Conservation (phyloP, 2,329 filamentous ascomycete species). For the Epichloe gansuensis region DNA sequence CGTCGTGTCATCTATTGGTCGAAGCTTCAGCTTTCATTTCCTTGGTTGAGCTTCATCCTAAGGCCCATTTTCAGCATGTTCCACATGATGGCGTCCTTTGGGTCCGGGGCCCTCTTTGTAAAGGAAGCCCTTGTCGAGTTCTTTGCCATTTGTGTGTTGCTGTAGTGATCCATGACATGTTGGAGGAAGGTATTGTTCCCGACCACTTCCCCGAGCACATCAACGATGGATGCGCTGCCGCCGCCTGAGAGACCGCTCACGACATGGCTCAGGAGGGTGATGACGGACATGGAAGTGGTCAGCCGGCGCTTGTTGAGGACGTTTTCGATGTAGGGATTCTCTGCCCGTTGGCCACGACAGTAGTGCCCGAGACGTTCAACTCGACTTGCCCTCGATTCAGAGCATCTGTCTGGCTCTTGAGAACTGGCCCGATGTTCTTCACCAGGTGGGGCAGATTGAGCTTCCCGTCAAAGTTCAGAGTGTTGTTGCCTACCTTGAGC, state of each 20-base stretch:
- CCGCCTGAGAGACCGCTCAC: constrained; percentile 22
- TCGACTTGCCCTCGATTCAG: constrained; percentile 28
- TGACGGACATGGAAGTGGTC: constrained; percentile 23
- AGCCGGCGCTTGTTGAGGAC: constrained; percentile 29
- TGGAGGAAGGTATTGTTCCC: constrained; percentile 29
- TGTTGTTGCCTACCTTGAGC: constrained; percentile 32
- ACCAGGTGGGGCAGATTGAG: constrained; percentile 29
- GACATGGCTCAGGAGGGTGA: constrained; percentile 26
- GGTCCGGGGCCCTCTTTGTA: not conserved
- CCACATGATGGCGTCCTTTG: constrained; percentile 7
- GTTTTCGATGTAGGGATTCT: constrained; percentile 32
- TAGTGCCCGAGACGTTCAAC: constrained; percentile 29
- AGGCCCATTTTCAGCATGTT: constrained; percentile 7
- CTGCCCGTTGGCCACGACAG: constrained; percentile 28
- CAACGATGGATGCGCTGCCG: constrained; percentile 17
- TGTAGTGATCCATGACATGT: constrained; percentile 24
- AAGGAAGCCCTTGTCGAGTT: not conserved
- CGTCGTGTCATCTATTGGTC: not conserved
- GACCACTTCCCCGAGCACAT: constrained; percentile 24
- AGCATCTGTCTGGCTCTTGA: constrained; percentile 24
- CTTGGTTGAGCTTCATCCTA: constrained; percentile 5
- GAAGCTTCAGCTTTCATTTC: not conserved
- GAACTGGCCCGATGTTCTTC: constrained; percentile 28
- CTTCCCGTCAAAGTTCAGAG: constrained; percentile 26
- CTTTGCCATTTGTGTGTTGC: constrained; percentile 9